Evolutionary conservation across 2,329 filamentous ascomycete genomes (phyloP).

Genomic region (Cordyceps cicadae): DNA sequence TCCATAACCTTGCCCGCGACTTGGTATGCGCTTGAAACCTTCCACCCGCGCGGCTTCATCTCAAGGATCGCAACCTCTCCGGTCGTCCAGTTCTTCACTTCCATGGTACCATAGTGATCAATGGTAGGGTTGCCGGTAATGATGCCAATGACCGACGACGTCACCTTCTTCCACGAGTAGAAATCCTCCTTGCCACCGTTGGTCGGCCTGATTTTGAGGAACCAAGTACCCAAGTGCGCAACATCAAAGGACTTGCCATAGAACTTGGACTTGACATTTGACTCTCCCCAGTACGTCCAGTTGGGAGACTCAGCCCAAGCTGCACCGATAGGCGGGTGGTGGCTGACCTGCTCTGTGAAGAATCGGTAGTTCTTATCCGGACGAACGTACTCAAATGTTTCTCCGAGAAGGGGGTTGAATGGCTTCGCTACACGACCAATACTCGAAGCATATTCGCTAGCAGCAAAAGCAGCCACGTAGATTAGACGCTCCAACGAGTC

Average conservation of each 20-base stretch:
- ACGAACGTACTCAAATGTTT: constrained; percentile 92
- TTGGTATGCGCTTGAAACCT: constrained; percentile 82
- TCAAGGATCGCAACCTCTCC: constrained; percentile 84
- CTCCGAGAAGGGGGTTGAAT: constrained; percentile 91
- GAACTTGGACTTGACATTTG: constrained; percentile 90
- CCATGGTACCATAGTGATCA: constrained; percentile 97
- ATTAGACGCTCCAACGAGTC: constrained; percentile 89
- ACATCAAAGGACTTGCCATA: constrained; percentile 97
- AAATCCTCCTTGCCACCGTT: constrained; percentile 72
- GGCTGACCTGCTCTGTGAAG: constrained; percentile 96
- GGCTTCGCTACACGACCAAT: constrained; percentile 96
- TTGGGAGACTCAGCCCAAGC: constrained; percentile 85
- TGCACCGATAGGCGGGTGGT: constrained; percentile 90
- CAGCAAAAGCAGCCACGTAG: constrained; percentile 91
- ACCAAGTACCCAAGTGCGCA: constrained; percentile 95
- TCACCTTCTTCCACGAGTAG: constrained; percentile 99
- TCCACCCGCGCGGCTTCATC: constrained; percentile 95
- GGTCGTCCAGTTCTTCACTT: constrained; percentile 94
- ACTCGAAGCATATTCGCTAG: constrained; percentile 93
- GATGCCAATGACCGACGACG: constrained; percentile 93
- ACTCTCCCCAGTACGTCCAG: constrained; percentile 98
- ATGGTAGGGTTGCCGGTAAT: constrained; percentile 93
- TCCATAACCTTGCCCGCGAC: constrained; percentile 81
- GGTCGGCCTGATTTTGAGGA: constrained; percentile 71
- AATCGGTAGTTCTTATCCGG: constrained; percentile 97